Conservation (phyloP, 2,329 filamentous ascomycete genomes). For the Colletotrichum paranaense region DNA sequence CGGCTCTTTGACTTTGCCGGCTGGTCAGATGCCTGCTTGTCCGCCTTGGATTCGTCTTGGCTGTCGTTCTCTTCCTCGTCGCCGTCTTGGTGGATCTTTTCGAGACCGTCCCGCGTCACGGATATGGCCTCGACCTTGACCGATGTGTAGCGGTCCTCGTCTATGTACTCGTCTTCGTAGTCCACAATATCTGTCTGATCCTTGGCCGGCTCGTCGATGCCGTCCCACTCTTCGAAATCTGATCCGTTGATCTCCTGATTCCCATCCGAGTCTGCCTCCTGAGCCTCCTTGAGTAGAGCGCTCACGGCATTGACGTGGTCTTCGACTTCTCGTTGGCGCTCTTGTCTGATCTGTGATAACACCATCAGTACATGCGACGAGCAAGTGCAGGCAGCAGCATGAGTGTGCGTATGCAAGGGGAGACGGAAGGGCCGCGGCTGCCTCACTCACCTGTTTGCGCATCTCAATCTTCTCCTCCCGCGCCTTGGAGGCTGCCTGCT, state of each 20-base stretch:
- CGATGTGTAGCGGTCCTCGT: constrained; percentile 95
- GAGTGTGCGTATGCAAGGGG: not conserved
- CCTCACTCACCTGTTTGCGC: constrained; percentile 75
- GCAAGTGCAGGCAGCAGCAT: not conserved
- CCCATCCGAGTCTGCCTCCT: constrained; percentile 56
- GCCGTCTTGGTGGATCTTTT: constrained; percentile 53
- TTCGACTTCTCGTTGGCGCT: constrained; percentile 84
- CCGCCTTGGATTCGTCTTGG: constrained; percentile 18
- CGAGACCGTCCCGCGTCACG: constrained; percentile 78
- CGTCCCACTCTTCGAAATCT: constrained; percentile 72
- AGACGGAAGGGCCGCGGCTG: not conserved
- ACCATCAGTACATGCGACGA: not conserved
- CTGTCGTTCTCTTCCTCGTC: constrained; percentile 46
- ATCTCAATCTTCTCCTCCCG: constrained; percentile 80
- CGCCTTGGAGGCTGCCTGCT: constrained; percentile 80
- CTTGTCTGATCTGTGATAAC: constrained; percentile 78
- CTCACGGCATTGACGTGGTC: constrained; percentile 84
- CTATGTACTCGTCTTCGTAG: constrained; percentile 92
- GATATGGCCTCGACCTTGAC: constrained; percentile 93
- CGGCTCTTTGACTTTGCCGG: constrained; percentile 64
- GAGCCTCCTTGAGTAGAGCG: constrained; percentile 72
- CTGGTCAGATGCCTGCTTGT: constrained; percentile 45
- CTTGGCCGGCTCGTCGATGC: constrained; percentile 66
- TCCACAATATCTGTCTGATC: constrained; percentile 67
- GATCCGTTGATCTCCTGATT: constrained; percentile 49